These are phyloP conservation scores for Suillus discolor DNA, from an alignment of 768 basidiomycete genomes.

Conservation along the genomic window DNA sequence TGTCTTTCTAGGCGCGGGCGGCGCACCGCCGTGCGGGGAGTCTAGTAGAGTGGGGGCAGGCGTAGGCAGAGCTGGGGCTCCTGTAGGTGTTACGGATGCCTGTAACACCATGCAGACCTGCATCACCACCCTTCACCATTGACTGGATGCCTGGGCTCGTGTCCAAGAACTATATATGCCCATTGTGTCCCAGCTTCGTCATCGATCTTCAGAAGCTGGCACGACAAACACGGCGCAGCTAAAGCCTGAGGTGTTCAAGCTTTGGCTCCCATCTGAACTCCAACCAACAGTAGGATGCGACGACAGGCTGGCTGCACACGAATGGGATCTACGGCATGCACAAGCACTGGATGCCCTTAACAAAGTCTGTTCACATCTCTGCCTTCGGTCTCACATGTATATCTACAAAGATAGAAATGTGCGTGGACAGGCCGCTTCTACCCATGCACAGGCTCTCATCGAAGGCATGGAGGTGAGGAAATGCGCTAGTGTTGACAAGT, in stretches of 20 bases:
- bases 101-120: background rate
- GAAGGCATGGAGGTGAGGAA: slow-evolving; percentile 13
- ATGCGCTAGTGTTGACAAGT: background rate
- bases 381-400: slow-evolving; percentile 12
- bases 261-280: background rate
- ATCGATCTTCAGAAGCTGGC: background rate
- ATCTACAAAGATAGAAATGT: slow-evolving; percentile 18
- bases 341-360: slow-evolving; percentile 17
- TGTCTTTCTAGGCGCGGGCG: no score
- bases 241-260: background rate
- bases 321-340: slow-evolving; percentile 13
- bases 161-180: background rate
- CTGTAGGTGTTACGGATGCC: no score
- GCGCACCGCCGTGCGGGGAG: no score
- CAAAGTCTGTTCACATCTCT: slow-evolving; percentile 2
- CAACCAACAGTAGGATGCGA: background rate
- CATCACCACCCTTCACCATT: background rate
- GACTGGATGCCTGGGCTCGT: background rate
- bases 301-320: background rate
- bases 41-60: no score
- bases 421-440: slow-evolving; percentile 12
- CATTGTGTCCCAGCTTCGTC: background rate
- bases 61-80: no score
- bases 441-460: slow-evolving; percentile 5
- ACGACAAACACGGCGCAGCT: background rate